Conservation (phyloP, 2,329 filamentous ascomycete species). For the Parascedosporium putredinis region DNA sequence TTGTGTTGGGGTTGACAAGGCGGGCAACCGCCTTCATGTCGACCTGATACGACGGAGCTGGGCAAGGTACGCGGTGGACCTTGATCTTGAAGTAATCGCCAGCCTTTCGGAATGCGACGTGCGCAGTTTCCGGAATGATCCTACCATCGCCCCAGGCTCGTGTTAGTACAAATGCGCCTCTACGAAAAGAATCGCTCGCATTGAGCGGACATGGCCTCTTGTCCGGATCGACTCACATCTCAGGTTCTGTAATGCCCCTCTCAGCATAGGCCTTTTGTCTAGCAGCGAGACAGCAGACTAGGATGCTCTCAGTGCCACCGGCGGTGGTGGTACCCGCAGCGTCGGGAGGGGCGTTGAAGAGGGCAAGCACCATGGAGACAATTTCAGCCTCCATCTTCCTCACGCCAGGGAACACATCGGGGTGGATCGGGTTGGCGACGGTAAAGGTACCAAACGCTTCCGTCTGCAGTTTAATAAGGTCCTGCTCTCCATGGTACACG, state of each 20-base stretch:
- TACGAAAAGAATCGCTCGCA: no score
- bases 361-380: constrained; percentile 81
- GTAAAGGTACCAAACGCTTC: constrained; percentile 92
- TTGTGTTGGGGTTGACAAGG: constrained; percentile 86
- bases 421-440: constrained; percentile 92
- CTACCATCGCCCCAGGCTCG: constrained; percentile 29
- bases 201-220: not conserved
- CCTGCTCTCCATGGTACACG: constrained; percentile 87
- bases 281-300: constrained; percentile 88
- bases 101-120: constrained; percentile 94
- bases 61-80: constrained; percentile 77
- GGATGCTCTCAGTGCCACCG: constrained; percentile 90
- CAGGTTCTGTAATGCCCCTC: constrained; percentile 79
- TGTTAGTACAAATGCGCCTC: constrained; percentile 10
- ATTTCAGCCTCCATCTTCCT: constrained; percentile 99
- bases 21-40: constrained; percentile 67
- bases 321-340: constrained; percentile 83
- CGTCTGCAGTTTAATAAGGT: constrained; percentile 72
- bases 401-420: constrained; percentile 94
- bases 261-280: constrained; percentile 81
- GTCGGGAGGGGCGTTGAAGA: constrained; percentile 83
- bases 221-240: constrained; percentile 63
- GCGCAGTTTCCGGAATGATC: constrained; percentile 88
- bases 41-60: constrained; percentile 76
- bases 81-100: constrained; percentile 96